Percentiles rank a stretch among this genome's conserved stretches.
Evolutionary conservation across 106 monocot species (phyloP).

Genomic region (Dioscorea dumetorum): DNA sequence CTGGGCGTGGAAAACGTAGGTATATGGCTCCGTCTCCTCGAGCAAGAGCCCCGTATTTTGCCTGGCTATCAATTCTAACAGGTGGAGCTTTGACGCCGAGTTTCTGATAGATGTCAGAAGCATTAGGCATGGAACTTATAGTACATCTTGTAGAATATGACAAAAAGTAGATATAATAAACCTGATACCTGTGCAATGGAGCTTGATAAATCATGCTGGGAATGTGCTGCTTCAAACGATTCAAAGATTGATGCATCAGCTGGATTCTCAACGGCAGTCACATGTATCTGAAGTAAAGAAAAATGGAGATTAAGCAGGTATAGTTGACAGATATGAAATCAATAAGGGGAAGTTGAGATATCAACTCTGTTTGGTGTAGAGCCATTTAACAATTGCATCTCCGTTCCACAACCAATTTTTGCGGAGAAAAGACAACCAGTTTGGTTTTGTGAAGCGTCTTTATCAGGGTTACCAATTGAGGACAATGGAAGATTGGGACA

Average conservation of each 20-base stretch:
- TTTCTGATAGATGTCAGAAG: constrained; percentile 44
- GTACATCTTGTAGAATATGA: too few relatives aligned
- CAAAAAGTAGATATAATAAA: not conserved
- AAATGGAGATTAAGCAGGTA: constrained; percentile 4
- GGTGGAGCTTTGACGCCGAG: constrained; percentile 89
- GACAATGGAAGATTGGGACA: constrained; percentile 92
- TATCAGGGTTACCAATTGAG: constrained; percentile 21
- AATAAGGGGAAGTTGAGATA: not conserved
- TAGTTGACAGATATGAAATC: not conserved
- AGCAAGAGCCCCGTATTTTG: constrained; percentile 90
- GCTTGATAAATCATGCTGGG: constrained; percentile 77
- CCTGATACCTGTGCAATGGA: constrained; percentile 67
- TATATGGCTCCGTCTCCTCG: constrained; percentile 98
- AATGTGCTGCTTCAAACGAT: constrained; percentile 94
- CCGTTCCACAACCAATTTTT: constrained; percentile 60
- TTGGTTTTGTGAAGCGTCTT: constrained; percentile 16
- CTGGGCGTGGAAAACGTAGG: constrained; percentile 83
- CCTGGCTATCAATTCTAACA: constrained; percentile 97
- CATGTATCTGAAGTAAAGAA: constrained; percentile 46
- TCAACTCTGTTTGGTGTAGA: constrained; percentile 51
- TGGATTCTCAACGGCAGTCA: constrained; percentile 52
- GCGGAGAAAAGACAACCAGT: constrained; percentile 93
- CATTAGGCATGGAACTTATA: not conserved
- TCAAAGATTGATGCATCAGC: constrained; percentile 92
- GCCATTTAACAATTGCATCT: constrained; percentile 61